phyloP scores from a whole-genome alignment of 768 basidiomycete species.

The Lentinula boryana region DNA sequence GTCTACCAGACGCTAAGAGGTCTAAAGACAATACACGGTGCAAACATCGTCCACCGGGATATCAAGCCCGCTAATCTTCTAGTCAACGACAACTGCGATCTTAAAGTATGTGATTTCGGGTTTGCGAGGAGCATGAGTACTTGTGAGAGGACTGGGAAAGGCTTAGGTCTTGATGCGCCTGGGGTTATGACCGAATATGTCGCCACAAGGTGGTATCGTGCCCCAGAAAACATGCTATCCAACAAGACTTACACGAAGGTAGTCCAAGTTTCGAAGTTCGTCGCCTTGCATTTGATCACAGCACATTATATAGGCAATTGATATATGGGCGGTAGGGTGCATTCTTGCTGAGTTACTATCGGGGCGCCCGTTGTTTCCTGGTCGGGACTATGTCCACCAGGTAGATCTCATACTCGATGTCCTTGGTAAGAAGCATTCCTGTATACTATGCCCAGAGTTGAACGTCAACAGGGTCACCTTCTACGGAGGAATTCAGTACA shows the following conservation, averaged over 20 bases:
- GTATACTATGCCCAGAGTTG: neutral
- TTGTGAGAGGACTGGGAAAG: slow-evolving; percentile 78
- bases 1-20: slow-evolving; percentile 93
- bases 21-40: slow-evolving; percentile 92
- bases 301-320: slow-evolving; percentile 57
- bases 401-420: slow-evolving; percentile 93
- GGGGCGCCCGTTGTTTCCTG: slow-evolving; percentile 94
- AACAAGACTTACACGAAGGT: slow-evolving; percentile 98
- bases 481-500: slow-evolving; percentile 95
- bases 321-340: slow-evolving; percentile 84
- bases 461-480: slow-evolving; percentile 53
- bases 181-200: slow-evolving; percentile 90
- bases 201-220: slow-evolving; percentile 97
- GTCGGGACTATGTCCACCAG: slow-evolving; percentile 95
- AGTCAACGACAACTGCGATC: slow-evolving; percentile 95
- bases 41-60: slow-evolving; percentile 94
- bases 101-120: slow-evolving; percentile 95
- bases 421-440: slow-evolving; percentile 45
- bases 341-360: slow-evolving; percentile 95
- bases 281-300: neutral
- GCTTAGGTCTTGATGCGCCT: slow-evolving; percentile 52
- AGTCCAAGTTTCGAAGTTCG: slow-evolving; percentile 9
- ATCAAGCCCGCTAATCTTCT: slow-evolving; percentile 96
- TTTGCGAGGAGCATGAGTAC: slow-evolving; percentile 86
- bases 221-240: slow-evolving; percentile 98